Base-by-base conservation (phyloP, 805 yeast genomes). In the Starmerella tilneyi region DNA sequence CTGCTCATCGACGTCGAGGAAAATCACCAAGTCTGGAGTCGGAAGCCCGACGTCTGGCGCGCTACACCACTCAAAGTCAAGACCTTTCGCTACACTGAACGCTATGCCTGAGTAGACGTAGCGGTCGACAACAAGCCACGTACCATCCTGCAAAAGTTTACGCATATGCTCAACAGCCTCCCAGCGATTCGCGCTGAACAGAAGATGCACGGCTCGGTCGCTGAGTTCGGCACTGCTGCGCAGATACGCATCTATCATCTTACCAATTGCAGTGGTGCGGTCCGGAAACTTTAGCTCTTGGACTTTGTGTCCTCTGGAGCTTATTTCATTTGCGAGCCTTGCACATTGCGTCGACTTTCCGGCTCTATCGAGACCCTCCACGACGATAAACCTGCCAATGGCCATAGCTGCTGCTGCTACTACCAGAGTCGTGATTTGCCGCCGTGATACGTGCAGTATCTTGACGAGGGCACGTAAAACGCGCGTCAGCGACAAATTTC, bases 141-240 rank as follows among this genome's bases (percentile, higher is more conserved):
- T 59, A 1, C 95, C 96, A 0, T 60, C 51, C 1, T 62, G 54
- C 16, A 86, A 61, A 11, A 66, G 58, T 1, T 58, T 45, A 9
- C 63, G 58, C 5, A 92, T 76, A 4, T 62, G 59, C 1, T 66
- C 62, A 1, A 70, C 72, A 19, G 76, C 56, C 60, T 92, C 99
- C 99, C 99, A 92, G 51, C 99, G 67, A 57, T 92, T 92, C 1
- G 97, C 96, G 53, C 86, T 77, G 61, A 92, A 92, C 27, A 92
- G 65, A 20, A 92, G 67, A 63, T 92, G 99, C 5, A 86, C 80
- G 0, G 94, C 70, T 60, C 85, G 79, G 57, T 88, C 95, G 15
- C 78, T 73, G 16, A 86, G 60, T 19, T 66, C 63, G 51, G 77
- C 71, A 2, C 51, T 44, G 13, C 51, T 32, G 0, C 74, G 71